Percentiles rank a stretch among this genome's conserved stretches.
These are phyloP conservation scores for Kuraishia piskuri DNA, from an alignment of 805 yeast genomes.

Conservation along the genomic window DNA sequence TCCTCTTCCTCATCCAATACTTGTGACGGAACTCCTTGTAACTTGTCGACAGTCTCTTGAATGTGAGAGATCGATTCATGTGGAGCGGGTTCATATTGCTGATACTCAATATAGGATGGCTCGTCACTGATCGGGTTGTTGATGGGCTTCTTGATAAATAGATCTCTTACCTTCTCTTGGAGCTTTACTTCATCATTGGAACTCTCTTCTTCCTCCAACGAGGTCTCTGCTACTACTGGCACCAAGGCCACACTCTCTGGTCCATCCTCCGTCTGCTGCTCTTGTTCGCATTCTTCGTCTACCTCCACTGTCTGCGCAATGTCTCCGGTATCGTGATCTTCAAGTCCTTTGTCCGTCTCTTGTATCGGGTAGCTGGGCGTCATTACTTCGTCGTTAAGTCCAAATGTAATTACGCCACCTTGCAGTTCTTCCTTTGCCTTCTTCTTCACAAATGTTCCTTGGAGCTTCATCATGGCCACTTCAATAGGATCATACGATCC, in stretches of 20 bases:
- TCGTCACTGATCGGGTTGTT: neutral
- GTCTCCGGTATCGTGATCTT: slow-evolving; percentile 1
- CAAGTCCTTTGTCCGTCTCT: slow-evolving; percentile 4
- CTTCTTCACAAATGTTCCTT: slow-evolving; percentile 41
- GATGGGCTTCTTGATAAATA: slow-evolving; percentile 13
- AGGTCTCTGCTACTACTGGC: neutral
- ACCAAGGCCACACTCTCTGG: neutral
- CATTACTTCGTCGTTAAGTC: slow-evolving; percentile 19
- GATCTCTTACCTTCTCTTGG: slow-evolving; percentile 24
- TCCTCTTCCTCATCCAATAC: neutral
- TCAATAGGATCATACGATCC: slow-evolving; percentile 61
- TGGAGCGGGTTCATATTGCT: neutral
- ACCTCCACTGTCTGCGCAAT: neutral
- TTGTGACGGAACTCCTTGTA: neutral
- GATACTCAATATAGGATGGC: neutral
- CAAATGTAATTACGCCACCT: slow-evolving; percentile 10
- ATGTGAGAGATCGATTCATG: neutral
- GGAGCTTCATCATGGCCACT: slow-evolving; percentile 69
- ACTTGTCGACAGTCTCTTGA: neutral
- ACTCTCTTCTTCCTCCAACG: neutral
- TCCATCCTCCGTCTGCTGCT: neutral
- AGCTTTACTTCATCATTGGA: slow-evolving; percentile 21
- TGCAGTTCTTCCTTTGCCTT: neutral
- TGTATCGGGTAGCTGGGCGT: slow-evolving; percentile 1
- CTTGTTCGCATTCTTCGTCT: neutral